Evolutionary conservation across 2,329 filamentous ascomycete species (phyloP).

Genomic region (Pyrenochaeta sp.): DNA sequence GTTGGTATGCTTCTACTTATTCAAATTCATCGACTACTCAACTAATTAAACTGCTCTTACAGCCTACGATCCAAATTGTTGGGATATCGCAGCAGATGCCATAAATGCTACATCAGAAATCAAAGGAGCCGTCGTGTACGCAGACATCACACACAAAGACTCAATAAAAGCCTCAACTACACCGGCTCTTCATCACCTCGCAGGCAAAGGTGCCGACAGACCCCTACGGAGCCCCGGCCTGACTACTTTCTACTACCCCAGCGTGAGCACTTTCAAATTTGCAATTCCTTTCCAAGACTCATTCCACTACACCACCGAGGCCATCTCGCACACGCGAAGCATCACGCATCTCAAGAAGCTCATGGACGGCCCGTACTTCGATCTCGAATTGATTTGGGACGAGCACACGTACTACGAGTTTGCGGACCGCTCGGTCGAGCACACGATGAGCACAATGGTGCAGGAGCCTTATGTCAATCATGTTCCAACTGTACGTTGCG

Average conservation of each 20-base stretch:
- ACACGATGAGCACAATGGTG: slow-evolving; percentile 81
- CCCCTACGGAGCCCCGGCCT: slow-evolving; percentile 13
- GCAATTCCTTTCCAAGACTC: slow-evolving; percentile 60
- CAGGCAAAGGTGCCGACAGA: slow-evolving; percentile 23
- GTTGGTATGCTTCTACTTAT: slow-evolving; percentile 9
- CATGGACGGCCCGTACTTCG: slow-evolving; percentile 69
- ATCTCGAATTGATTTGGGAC: slow-evolving; percentile 78
- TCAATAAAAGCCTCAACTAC: slow-evolving; percentile 5
- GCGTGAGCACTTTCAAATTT: slow-evolving; percentile 54
- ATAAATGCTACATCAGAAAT: slow-evolving; percentile 6
- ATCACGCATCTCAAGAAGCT: slow-evolving; percentile 68
- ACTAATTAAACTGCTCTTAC: background rate
- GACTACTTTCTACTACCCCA: slow-evolving; percentile 54
- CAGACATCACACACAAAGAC: slow-evolving; percentile 9
- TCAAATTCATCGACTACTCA: background rate
- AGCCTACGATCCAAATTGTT: slow-evolving; percentile 15
- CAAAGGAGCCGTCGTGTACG: slow-evolving; percentile 9
- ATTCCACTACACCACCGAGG: slow-evolving; percentile 58
- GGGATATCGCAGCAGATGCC: slow-evolving; percentile 12
- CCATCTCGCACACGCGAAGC: slow-evolving; percentile 69
- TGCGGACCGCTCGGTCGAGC: slow-evolving; percentile 68
- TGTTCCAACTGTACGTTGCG: slow-evolving; percentile 61
- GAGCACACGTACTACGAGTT: slow-evolving; percentile 77
- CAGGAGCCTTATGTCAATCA: slow-evolving; percentile 79
- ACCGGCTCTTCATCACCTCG: slow-evolving; percentile 30